phyloP scores from a whole-genome alignment of 2,329 filamentous ascomycete species.

The Diplodia intermedia region DNA sequence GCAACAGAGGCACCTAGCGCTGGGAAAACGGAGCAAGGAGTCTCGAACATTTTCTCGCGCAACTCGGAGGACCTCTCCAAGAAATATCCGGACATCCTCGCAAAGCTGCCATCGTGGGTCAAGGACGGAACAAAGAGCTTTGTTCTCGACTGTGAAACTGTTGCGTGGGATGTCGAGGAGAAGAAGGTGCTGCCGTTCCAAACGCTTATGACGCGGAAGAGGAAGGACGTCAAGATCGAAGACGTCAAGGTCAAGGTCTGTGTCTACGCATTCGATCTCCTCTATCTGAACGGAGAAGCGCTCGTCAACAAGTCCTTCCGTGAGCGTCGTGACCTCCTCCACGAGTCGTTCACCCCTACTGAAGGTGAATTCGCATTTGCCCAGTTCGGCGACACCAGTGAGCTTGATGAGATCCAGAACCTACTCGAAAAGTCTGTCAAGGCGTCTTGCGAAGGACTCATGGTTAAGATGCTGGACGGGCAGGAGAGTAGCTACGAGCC shows the following conservation, averaged over 20 bases:
- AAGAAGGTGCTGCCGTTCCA: conserved; percentile 98
- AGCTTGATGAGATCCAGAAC: conserved; percentile 90
- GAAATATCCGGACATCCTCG: conserved; percentile 95
- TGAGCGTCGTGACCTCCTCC: conserved; percentile 79
- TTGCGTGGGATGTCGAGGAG: conserved; percentile 92
- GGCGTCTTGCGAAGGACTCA: conserved; percentile 93
- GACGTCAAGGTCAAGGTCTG: conserved; percentile 97
- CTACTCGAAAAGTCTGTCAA: conserved; percentile 95
- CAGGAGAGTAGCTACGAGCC: conserved; percentile 93
- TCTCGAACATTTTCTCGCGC: conserved; percentile 93
- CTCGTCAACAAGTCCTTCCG: conserved; percentile 87
- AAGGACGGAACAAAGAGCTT: conserved; percentile 91
- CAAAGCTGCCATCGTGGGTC: conserved; percentile 87
- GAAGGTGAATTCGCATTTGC: conserved; percentile 95
- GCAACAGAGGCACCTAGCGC: conserved; percentile 63
- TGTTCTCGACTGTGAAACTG: conserved; percentile 97
- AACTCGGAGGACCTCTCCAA: conserved; percentile 97
- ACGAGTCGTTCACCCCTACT: conserved; percentile 73
- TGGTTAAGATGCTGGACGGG: conserved; percentile 99
- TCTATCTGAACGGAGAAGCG: conserved; percentile 90
- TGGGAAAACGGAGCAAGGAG: conserved; percentile 72
- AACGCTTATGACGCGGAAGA: conserved; percentile 96
- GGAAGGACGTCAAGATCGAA: conserved; percentile 94
- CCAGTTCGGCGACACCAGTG: conserved; percentile 82
- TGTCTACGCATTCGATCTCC: conserved; percentile 93